Base-by-base conservation (phyloP, 169 alveolate genomes). In the Plasmodium falciparum region DNA sequence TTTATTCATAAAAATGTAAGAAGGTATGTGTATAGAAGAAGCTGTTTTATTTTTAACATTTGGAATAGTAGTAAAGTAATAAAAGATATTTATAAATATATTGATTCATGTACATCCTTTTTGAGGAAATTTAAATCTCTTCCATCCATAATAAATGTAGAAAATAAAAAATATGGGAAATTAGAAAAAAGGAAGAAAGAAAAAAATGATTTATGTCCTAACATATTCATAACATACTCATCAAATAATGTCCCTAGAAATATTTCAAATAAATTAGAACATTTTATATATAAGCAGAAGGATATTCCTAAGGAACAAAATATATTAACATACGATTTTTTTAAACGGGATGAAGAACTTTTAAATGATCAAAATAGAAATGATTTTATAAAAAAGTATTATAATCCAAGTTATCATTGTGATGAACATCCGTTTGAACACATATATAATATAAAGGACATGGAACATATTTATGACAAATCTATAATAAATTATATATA, bases 391-490 rank as follows among this genome's bases (percentile, higher is more conserved):
- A 13, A 70, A 11, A 24, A 70, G 63, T 17, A 17, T 47, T 50
- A 15, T 15, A 70, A 52, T 11, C 1, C 47, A 24, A 26, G 17
- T n/a, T 1, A 70, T 11, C 52, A 17, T 49, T 45, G 20, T 49
- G 22, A n/a, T 70, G 13, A 52, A 33, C 45, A 70, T 26, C 8
- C 12, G 7, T 76, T 17, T 13, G 12, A 13, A 13, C 20, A 52
- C 15, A 11, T 65, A 24, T 76, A 49, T 24, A 67, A 76, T 17
- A 65, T 76, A 13, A 56, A 50, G 6, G 52, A 76, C n/a, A 15
- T 47, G 24, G 74, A 76, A 15, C 54, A 52, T 8, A 15, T 76
- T 47, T 76, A 76, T 58, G 50, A 67, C 75, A 43, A 54, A 22
- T 39, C 15, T 13, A 8, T 76, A 24, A 26, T 20, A 20, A 17